phyloP scores from a whole-genome alignment of 176 grass and related monocot genomes.

The Carex pumila region DNA sequence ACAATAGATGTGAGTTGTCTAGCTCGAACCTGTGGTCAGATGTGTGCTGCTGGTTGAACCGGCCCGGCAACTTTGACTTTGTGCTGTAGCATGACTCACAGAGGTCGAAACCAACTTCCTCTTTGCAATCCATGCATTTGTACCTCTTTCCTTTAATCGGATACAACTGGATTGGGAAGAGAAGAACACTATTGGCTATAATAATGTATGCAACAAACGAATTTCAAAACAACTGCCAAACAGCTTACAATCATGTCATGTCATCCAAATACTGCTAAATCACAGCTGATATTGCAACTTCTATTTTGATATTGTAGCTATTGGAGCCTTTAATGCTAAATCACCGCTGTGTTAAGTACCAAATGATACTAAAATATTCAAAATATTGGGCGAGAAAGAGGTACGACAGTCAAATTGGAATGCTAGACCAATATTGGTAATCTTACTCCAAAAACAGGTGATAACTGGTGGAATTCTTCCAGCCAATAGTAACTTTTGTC shows the following conservation, averaged over 20 bases:
- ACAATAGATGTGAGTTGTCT: slow-evolving; percentile 11
- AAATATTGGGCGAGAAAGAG: neutral
- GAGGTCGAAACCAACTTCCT: slow-evolving; percentile 61
- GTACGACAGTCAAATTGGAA: neutral
- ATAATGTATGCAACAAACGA: neutral
- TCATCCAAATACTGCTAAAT: neutral
- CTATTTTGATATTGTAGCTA: neutral
- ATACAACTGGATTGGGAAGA: slow-evolving; percentile 37
- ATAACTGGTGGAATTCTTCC: neutral
- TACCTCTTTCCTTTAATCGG: slow-evolving; percentile 75
- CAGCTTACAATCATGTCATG: neutral
- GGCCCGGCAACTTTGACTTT: slow-evolving; percentile 53
- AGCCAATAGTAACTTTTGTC: neutral
- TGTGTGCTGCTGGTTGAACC: slow-evolving; percentile 94
- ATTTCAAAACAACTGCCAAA: neutral
- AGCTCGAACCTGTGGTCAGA: slow-evolving; percentile 71
- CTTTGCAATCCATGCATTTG: slow-evolving; percentile 70
- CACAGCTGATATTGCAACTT: neutral
- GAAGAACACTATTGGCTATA: slow-evolving; percentile 15
- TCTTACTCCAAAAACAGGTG: neutral
- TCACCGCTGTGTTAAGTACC: neutral
- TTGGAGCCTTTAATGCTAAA: neutral
- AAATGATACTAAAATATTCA: neutral
- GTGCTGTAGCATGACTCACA: slow-evolving; percentile 63
- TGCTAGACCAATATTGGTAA: no score